Evolutionary conservation across 768 basidiomycete species (phyloP).

Genomic region (Thelephora aurantiotincta): DNA sequence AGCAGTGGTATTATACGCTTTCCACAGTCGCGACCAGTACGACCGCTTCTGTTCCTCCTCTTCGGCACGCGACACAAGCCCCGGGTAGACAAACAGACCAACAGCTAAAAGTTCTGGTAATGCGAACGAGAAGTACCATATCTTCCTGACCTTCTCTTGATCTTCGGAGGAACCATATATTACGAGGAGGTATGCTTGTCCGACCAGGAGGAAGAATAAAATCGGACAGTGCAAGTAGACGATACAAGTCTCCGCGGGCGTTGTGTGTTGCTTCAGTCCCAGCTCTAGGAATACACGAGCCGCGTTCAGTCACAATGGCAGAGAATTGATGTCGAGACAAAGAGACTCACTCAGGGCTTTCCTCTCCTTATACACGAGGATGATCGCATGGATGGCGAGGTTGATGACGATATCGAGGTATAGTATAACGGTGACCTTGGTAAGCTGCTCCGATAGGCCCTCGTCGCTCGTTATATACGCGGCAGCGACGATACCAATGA

Average conservation of each 20-base stretch:
- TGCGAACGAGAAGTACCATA: constrained; percentile 21
- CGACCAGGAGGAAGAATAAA: constrained; percentile 13
- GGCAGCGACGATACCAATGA: constrained; percentile 13
- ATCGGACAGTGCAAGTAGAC: constrained; percentile 14
- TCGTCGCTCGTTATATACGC: background rate
- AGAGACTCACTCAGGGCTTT: background rate
- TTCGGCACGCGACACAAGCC: constrained; percentile 16
- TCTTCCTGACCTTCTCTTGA: constrained; percentile 14
- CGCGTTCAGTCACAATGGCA: background rate
- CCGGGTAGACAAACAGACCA: constrained; percentile 14
- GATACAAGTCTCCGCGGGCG: constrained; percentile 11
- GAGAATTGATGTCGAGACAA: background rate
- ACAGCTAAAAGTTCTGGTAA: constrained; percentile 19
- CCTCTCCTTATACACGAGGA: constrained; percentile 1
- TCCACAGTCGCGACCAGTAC: too few relatives aligned
- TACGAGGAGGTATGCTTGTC: constrained; percentile 18
- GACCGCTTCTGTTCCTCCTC: background rate
- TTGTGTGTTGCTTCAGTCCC: background rate
- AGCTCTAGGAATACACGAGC: background rate
- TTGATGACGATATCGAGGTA: constrained; percentile 16
- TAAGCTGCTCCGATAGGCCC: constrained; percentile 13
- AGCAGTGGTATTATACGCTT: too few relatives aligned
- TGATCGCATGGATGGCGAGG: constrained; percentile 7
- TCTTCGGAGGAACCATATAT: constrained; percentile 6
- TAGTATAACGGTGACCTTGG: constrained; percentile 16